These are phyloP conservation scores for Platanthera zijinensis DNA, from an alignment of 106 monocot species.

Conservation along the genomic window DNA sequence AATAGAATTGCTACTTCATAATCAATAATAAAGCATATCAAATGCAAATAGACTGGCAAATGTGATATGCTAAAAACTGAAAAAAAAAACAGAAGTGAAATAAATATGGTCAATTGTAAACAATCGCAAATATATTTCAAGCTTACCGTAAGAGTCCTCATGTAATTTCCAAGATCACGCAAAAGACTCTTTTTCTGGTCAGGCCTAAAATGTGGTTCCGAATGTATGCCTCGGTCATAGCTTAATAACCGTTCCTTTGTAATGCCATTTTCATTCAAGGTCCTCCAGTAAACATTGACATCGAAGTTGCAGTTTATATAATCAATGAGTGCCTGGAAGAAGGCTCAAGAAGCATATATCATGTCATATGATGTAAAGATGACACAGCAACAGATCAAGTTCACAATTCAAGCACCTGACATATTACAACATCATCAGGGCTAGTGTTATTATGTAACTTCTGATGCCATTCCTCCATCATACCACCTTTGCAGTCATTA, in stretches of 20 bases:
- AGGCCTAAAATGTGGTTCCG: conserved; percentile 74
- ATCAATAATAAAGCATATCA: neutral
- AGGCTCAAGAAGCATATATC: neutral
- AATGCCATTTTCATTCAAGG: conserved; percentile 69
- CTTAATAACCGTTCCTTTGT: conserved; percentile 86
- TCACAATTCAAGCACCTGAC: conserved; percentile 57
- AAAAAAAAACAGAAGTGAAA: neutral
- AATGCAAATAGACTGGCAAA: neutral
- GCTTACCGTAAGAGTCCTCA: conserved; percentile 89
- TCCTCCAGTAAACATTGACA: conserved; percentile 79
- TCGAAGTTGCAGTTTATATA: conserved; percentile 77
- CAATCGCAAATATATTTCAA: neutral
- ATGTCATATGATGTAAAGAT: neutral
- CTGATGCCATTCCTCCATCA: conserved; percentile 99
- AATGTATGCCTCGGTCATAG: conserved; percentile 93
- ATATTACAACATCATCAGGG: conserved; percentile 97
- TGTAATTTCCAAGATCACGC: conserved; percentile 80
- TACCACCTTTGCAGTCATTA: conserved; percentile 91
- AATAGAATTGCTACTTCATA: neutral
- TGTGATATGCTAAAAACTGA: neutral
- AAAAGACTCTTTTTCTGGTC: conserved; percentile 84
- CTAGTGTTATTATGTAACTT: conserved; percentile 98
- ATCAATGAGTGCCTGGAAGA: conserved; percentile 82
- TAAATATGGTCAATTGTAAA: neutral
- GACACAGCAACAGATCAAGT: neutral